Evolutionary conservation across 345 rosid species (phyloP), one percentile per base, ranked within the genome.

Genomic region (Gynandropsis gynandra): DNA sequence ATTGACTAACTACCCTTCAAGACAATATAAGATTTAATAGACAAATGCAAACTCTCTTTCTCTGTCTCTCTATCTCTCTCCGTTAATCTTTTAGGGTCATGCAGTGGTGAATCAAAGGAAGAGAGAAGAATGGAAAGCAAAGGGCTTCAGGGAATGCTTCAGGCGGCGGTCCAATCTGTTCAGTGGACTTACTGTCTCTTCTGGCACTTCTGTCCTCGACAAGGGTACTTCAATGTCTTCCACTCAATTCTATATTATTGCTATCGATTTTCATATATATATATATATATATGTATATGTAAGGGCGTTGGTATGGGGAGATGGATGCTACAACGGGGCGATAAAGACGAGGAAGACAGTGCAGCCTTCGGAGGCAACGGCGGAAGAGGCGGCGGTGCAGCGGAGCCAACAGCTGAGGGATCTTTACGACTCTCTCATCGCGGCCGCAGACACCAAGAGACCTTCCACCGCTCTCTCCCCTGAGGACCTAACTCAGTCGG

Each of bases 321-420:
- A 83, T 59, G 97, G 99, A 54, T 88, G 83, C 62, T 93, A 93
- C 70, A 93, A 93, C 63, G 99, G 97, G 52, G 83, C 94, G 21
- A 93, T 93, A 55, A 93, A 93, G 76, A 93, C 99, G 0, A 73
- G 99, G 37, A 93, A 93, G 64, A 93, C 97, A 42, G 87, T 90
- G 58, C 97, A 93, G 42, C 94, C 97, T 8, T 74, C 77, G 76
- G 99, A 93, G 69, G 89, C 78, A 7, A 93, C 70, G 7, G 78
- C 88, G 3, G 97, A 93, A 71, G 99, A 93, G 61, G 88, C 87
- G 3, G 80, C 97, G 14, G 65, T 83, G 14, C 97, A 88, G 62
- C 77, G 99, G 47, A 93, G 95, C 71, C 97, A 93, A 50, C 99
- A 93, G 61, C 87, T 93, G 1, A 69, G 85, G 66, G 99, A 93